These are phyloP conservation scores for Debaryomycetaceae sp. DNA, from an alignment of 1,139 yeast genomes.

Conservation along the genomic window DNA sequence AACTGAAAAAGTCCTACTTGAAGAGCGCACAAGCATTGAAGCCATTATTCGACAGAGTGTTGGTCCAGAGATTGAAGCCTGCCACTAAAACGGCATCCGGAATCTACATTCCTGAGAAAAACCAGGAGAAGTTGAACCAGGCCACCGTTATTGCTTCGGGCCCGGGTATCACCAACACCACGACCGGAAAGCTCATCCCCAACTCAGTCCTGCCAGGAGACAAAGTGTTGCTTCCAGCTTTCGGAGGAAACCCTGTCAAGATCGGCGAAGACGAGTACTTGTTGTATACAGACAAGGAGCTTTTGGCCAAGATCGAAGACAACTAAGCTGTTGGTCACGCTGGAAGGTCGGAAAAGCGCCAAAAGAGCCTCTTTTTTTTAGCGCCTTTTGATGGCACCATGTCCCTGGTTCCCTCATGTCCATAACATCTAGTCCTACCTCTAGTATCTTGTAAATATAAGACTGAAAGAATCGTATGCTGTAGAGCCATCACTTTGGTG, in stretches of 20 bases:
- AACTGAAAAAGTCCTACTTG: conserved; percentile 47
- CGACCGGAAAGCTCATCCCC: conserved; percentile 63
- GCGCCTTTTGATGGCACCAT: no score
- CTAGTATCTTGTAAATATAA: neutral
- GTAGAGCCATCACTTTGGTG: neutral
- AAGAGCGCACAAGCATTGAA: conserved; percentile 84
- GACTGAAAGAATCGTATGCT: neutral
- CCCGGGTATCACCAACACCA: conserved; percentile 69
- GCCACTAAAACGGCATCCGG: conserved; percentile 93
- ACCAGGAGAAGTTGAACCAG: conserved; percentile 87
- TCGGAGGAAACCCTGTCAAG: conserved; percentile 84
- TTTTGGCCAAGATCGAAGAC: conserved; percentile 79
- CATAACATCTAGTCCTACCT: neutral
- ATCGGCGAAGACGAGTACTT: conserved; percentile 79
- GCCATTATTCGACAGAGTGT: conserved; percentile 92
- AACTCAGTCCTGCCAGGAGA: conserved; percentile 85
- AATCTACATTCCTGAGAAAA: conserved; percentile 92
- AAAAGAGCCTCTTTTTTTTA: no score
- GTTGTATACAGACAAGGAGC: conserved; percentile 85
- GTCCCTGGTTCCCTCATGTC: neutral
- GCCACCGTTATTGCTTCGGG: conserved; percentile 81
- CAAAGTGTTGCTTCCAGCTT: conserved; percentile 87
- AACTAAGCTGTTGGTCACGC: conserved; percentile 8
- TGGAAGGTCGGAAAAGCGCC: no score
- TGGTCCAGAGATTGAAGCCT: conserved; percentile 92